Base-by-base conservation (phyloP, 2,329 filamentous ascomycete genomes). In the Arthrinium phaeospermum region DNA sequence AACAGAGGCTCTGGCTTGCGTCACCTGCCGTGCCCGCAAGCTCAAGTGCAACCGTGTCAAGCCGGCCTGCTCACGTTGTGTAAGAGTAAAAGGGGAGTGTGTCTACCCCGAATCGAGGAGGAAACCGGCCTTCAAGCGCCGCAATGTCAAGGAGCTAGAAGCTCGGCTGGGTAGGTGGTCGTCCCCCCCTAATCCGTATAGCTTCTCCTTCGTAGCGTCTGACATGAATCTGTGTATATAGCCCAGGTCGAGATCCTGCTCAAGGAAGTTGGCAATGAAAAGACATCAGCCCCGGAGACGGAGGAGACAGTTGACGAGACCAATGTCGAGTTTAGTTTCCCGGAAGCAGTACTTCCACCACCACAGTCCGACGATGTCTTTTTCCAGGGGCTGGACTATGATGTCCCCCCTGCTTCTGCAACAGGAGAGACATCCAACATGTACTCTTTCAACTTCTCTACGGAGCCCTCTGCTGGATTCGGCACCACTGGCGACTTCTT, bases 61-160 rank as follows among this genome's bases (percentile, higher is more conserved):
- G 78, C 95, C 95, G 22, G 89, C 90, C 37, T 98, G 96, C 79
- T 90, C 91, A 57, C 95, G 95, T 27, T 98, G 96, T 81, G 86
- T 89, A 71, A 90, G 93, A 75, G 83, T 95, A 67, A 89, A 91
- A 70, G 91, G 92, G 80, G 91, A 94, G 70, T 98, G 96, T 82
- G 88, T 93, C 71, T 98, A 97, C 81, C 95, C 97, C 74, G 94
- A 97, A 83, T 93, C 95, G 71, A 89, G 95, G 79, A 92, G 94
- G 83, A 98, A 97, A 85, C 94, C 94, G 71, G 93, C 94, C 5
- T 92, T 94, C 27, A 98, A 97, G 85, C 88, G 95, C 78, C 91
- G 93, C 76, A 98, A 98, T 82, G 95, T 98, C 74, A 96, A 93
- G 84, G 92, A 96, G 80, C 85, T 98, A 72, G 96, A 98, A 82